Evolutionary conservation across 345 rosid species (phyloP).

Genomic region (Populus pruinosa): DNA sequence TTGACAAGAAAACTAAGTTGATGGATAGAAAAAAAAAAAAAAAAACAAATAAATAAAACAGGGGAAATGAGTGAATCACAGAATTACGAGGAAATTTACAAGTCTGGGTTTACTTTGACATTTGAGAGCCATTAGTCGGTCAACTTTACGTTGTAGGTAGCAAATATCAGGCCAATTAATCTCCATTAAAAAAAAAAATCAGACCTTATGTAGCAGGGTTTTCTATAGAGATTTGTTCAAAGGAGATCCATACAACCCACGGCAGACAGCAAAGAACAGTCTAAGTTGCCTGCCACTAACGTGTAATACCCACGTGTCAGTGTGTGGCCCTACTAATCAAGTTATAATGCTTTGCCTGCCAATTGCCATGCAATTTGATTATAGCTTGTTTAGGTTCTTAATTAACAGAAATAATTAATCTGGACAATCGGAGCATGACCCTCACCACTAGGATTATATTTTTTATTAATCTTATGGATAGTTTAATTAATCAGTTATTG

Average conservation of each 20-base stretch:
- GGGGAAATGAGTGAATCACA: background rate
- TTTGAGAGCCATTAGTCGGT: background rate
- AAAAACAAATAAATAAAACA: background rate
- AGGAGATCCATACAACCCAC: background rate
- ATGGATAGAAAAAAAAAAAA: background rate
- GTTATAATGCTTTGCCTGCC: background rate
- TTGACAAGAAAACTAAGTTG: slow-evolving; percentile 4
- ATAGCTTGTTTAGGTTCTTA: background rate
- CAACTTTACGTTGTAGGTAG: slow-evolving; percentile 10
- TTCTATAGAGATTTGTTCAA: background rate
- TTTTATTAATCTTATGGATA: too few species aligned
- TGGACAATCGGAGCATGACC: background rate
- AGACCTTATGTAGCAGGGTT: background rate
- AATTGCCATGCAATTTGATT: background rate
- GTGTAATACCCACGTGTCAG: background rate
- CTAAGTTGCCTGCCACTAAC: background rate
- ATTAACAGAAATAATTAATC: background rate
- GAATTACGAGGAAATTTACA: background rate
- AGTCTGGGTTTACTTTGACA: slow-evolving; percentile 5
- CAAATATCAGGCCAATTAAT: background rate
- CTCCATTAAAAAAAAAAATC: background rate
- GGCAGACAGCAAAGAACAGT: background rate
- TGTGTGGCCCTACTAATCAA: background rate
- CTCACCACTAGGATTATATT: background rate
- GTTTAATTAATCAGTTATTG: too few species aligned